phyloP scores from a whole-genome alignment of 2,329 filamentous ascomycete species.

The Didymellaceae sp. region DNA sequence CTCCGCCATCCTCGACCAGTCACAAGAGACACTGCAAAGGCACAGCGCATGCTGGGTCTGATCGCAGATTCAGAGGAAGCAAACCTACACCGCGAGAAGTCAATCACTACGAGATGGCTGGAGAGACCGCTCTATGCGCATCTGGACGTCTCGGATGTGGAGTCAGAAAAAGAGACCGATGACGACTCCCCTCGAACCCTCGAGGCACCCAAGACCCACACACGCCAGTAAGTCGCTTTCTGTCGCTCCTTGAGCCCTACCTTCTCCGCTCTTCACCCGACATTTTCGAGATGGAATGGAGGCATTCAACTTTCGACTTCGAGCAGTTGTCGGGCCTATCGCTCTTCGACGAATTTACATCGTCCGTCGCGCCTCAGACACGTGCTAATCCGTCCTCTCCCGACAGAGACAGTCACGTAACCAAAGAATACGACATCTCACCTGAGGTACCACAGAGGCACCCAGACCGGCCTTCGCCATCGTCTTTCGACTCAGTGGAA shows the following conservation, averaged over 20 bases:
- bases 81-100: conserved; percentile 30
- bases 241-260: conserved; percentile 11
- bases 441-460: conserved; percentile 22
- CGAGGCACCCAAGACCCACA: conserved; percentile 18
- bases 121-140: conserved; percentile 35
- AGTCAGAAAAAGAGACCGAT: conserved; percentile 19
- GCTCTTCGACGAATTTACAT: conserved; percentile 12
- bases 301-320: conserved; percentile 16
- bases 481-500: conserved; percentile 26
- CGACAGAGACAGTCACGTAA: conserved; percentile 16
- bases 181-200: conserved; percentile 17
- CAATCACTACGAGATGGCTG: conserved; percentile 36
- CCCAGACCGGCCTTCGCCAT: conserved; percentile 22
- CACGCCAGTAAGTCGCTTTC: conserved; percentile 16
- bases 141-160: conserved; percentile 24
- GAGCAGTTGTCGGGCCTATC: conserved; percentile 14
- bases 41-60: conserved; percentile 34
- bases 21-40: conserved; percentile 35
- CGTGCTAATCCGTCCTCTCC: conserved; percentile 12
- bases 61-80: conserved; percentile 33
- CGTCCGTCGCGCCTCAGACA: conserved; percentile 2
- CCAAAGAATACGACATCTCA: conserved; percentile 17
- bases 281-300: conserved; percentile 18
- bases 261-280: conserved; percentile 20
- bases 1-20: conserved; percentile 35